phyloP scores from a whole-genome alignment of 441 rosid species.

The Jatropha podagrica region DNA sequence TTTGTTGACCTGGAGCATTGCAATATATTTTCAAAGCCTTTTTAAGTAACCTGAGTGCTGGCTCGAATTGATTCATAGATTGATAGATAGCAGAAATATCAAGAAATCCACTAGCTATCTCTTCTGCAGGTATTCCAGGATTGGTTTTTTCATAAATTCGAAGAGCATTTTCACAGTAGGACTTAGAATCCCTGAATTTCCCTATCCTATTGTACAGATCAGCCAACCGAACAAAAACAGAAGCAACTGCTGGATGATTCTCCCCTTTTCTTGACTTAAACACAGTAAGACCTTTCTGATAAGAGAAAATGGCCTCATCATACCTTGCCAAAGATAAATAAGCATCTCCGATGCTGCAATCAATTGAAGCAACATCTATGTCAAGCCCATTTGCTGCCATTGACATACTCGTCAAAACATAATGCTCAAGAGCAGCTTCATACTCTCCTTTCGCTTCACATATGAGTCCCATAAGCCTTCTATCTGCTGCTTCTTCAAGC shows the following conservation, averaged over 20 bases:
- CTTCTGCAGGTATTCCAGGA: slow-evolving; percentile 61
- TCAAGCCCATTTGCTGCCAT: slow-evolving; percentile 64
- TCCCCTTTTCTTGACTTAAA: slow-evolving; percentile 80
- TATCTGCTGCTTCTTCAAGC: slow-evolving; percentile 81
- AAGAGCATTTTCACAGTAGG: slow-evolving; percentile 77
- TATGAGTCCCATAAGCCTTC: slow-evolving; percentile 84
- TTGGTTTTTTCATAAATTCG: slow-evolving; percentile 56
- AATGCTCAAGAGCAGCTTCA: slow-evolving; percentile 85
- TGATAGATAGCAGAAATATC: slow-evolving; percentile 82
- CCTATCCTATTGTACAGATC: slow-evolving; percentile 78
- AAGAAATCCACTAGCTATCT: slow-evolving; percentile 72
- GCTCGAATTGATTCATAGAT: slow-evolving; percentile 72
- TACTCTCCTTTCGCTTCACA: slow-evolving; percentile 75
- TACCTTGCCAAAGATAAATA: slow-evolving; percentile 75
- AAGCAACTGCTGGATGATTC: slow-evolving; percentile 74
- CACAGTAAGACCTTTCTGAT: slow-evolving; percentile 76
- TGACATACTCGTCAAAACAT: slow-evolving; percentile 81
- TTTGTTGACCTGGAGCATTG: slow-evolving; percentile 64
- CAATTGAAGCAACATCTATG: slow-evolving; percentile 70
- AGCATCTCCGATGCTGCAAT: slow-evolving; percentile 87
- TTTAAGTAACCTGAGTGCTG: slow-evolving; percentile 57
- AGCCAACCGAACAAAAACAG: slow-evolving; percentile 74
- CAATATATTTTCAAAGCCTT: slow-evolving; percentile 59
- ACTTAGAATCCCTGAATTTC: slow-evolving; percentile 68
- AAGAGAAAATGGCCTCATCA: slow-evolving; percentile 78